These are phyloP conservation scores for Hanseniaspora thailandica DNA, from an alignment of 805 yeast genomes.

Conservation along the genomic window DNA sequence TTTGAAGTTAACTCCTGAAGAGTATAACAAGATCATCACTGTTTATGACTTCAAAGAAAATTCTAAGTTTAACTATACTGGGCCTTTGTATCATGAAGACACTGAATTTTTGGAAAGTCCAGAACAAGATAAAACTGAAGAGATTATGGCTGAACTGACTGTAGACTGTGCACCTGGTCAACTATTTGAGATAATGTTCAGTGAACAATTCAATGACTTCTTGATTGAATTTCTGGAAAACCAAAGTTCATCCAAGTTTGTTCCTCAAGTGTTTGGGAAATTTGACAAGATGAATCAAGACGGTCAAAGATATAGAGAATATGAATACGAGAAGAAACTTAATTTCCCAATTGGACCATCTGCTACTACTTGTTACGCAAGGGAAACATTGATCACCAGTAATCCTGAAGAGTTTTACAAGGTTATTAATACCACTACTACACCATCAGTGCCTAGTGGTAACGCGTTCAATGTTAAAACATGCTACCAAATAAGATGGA, in stretches of 20 bases:
- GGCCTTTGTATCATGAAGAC: constrained; percentile 53
- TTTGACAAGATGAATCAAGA: constrained; percentile 30
- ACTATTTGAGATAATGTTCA: constrained; percentile 58
- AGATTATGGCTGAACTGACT: constrained; percentile 39
- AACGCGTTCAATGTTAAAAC: constrained; percentile 65
- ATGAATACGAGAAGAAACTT: constrained; percentile 61
- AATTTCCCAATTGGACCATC: constrained; percentile 85
- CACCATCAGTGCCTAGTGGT: constrained; percentile 96
- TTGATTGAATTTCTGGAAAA: constrained; percentile 32
- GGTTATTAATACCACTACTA: constrained; percentile 50
- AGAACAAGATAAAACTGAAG: constrained; percentile 37
- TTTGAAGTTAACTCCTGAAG: constrained; percentile 17
- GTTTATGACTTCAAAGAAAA: constrained; percentile 31
- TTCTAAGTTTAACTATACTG: constrained; percentile 39
- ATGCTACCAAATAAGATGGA: constrained; percentile 68
- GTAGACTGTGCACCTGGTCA: constrained; percentile 68
- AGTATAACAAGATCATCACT: constrained; percentile 18
- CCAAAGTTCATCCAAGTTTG: constrained; percentile 31
- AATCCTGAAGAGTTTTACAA: constrained; percentile 46
- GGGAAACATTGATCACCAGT: constrained; percentile 46
- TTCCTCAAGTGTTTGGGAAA: constrained; percentile 24
- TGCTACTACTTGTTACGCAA: constrained; percentile 63
- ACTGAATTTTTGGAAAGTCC: constrained; percentile 41
- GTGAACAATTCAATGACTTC: constrained; percentile 39
- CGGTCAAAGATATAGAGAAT: constrained; percentile 39